Evolutionary conservation across 2,329 filamentous ascomycete species (phyloP).

Genomic region (Diaporthe velutina): DNA sequence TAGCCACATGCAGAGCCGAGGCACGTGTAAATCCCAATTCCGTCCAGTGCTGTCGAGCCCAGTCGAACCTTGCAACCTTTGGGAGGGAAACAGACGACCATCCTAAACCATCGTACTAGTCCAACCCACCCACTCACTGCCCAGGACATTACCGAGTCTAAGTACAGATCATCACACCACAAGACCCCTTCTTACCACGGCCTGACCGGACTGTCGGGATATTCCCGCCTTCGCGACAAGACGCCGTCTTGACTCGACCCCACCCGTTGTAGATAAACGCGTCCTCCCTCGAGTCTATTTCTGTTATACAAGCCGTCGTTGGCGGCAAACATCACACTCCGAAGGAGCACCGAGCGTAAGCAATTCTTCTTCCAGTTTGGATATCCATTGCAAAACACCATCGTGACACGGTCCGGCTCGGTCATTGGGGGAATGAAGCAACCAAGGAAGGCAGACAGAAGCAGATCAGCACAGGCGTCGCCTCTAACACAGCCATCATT

Average conservation of each 20-base stretch:
- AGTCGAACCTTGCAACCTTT: neutral
- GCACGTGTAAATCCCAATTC: constrained; percentile 31
- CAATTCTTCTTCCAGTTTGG: neutral
- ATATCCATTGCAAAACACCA: neutral
- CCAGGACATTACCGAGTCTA: constrained; percentile 28
- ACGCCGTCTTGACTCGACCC: constrained; percentile 18
- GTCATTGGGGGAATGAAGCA: constrained; percentile 18
- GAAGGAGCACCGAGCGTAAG: constrained; percentile 17
- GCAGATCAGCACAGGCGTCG: constrained; percentile 6
- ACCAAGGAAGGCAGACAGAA: neutral
- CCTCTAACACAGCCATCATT: constrained; percentile 37
- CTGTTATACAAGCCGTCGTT: constrained; percentile 1
- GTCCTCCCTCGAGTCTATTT: constrained; percentile 20
- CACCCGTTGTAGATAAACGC: constrained; percentile 24
- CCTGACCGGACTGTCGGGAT: constrained; percentile 19
- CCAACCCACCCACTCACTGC: neutral
- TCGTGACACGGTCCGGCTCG: neutral
- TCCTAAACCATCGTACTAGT: neutral
- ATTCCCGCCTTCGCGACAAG: constrained; percentile 21
- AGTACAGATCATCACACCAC: constrained; percentile 22
- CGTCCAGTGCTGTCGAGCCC: neutral
- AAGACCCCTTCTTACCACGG: constrained; percentile 15
- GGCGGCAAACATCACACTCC: constrained; percentile 7
- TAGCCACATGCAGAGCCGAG: constrained; percentile 34
- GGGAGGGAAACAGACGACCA: neutral